Conservation (phyloP, 768 basidiomycete genomes). For the Guyanaporus albipodus region DNA sequence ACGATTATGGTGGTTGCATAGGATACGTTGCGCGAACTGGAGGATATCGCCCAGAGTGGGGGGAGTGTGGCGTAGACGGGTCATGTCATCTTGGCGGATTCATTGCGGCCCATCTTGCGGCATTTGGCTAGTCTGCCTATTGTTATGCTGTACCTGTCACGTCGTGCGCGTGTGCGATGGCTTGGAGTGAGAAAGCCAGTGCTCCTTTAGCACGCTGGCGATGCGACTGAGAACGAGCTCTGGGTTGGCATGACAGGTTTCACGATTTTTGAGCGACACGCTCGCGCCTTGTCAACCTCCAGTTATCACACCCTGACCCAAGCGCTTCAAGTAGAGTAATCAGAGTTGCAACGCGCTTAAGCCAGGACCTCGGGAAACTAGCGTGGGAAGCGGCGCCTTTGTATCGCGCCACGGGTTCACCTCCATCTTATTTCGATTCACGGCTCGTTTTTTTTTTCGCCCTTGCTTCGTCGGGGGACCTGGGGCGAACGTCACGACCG, state of each 20-base stretch:
- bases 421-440: conserved; percentile 12
- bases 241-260: background rate
- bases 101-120: too few relatives aligned
- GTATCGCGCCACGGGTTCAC: conserved; percentile 9
- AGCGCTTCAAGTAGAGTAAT: background rate
- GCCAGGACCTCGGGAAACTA: conserved; percentile 14
- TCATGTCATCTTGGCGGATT: too few relatives aligned
- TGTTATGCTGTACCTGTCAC: background rate
- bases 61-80: too few relatives aligned
- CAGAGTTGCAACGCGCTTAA: conserved; percentile 12
- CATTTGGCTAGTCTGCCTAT: background rate
- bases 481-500: conserved; percentile 11
- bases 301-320: background rate
- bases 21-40: too few relatives aligned
- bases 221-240: conserved; percentile 7
- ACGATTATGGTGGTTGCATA: too few relatives aligned
- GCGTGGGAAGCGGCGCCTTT: conserved; percentile 24
- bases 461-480: conserved; percentile 8
- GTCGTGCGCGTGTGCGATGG: background rate
- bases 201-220: background rate
- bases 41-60: too few relatives aligned
- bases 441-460: conserved; percentile 23
- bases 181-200: background rate
- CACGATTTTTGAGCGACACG: background rate
- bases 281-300: conserved; percentile 6